phyloP scores from a whole-genome alignment of 2,329 filamentous ascomycete genomes.

The Xylariales sp. region DNA sequence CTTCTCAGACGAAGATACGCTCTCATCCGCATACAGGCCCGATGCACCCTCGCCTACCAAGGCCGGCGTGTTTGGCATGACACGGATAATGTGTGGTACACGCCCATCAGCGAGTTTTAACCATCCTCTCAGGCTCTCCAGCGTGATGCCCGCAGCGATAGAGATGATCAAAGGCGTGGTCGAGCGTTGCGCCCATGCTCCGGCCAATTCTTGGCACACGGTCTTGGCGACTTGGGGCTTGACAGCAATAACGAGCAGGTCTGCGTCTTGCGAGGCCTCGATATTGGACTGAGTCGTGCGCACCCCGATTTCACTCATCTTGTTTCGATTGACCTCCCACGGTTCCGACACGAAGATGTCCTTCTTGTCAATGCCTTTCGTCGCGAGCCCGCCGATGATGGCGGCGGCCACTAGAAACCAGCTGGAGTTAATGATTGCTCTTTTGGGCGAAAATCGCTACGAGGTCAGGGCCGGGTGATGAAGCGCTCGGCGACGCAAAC shows the following conservation, averaged over 20 bases:
- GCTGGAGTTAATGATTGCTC: constrained; percentile 20
- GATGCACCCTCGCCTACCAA: constrained; percentile 63
- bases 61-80: constrained; percentile 66
- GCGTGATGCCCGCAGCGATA: constrained; percentile 62
- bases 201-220: constrained; percentile 61
- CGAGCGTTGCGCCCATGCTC: constrained; percentile 51
- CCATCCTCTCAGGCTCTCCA: constrained; percentile 58
- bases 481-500: background rate
- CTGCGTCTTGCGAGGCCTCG: constrained; percentile 57
- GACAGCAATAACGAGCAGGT: constrained; percentile 62
- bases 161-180: constrained; percentile 59
- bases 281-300: constrained; percentile 59
- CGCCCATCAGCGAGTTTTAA: constrained; percentile 53
- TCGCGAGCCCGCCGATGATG: constrained; percentile 62
- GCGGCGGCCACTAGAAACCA: constrained; percentile 56
- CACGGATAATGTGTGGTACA: constrained; percentile 58
- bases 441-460: background rate
- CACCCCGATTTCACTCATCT: constrained; percentile 60
- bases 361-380: constrained; percentile 56
- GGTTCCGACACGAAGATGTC: constrained; percentile 63
- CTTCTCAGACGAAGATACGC: constrained; percentile 57
- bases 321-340: constrained; percentile 64
- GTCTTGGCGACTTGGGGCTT: constrained; percentile 63
- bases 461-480: background rate
- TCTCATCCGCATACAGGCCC: constrained; percentile 58